phyloP scores from a whole-genome alignment of 2,329 filamentous ascomycete genomes.

The Aspergillus hortae region DNA sequence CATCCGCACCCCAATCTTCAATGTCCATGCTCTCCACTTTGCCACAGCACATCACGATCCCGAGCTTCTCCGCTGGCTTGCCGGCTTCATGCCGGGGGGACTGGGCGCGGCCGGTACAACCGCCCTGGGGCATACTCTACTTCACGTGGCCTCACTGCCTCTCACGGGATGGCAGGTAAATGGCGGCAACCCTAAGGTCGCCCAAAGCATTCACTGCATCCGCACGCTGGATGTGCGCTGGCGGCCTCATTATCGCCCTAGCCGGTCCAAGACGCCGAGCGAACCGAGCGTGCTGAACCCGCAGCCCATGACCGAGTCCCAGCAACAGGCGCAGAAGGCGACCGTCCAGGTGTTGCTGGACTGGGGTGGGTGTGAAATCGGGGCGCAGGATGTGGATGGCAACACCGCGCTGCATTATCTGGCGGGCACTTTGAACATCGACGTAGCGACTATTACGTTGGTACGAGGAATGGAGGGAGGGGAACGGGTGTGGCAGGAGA shows the following conservation, averaged over 20 bases:
- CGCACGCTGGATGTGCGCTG: slow-evolving; percentile 3
- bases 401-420: slow-evolving; percentile 6
- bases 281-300: too few species aligned
- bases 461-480: not conserved
- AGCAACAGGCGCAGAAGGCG: not conserved
- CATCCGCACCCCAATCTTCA: slow-evolving; percentile 8
- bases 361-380: not conserved
- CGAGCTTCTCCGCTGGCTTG: slow-evolving; percentile 7
- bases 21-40: slow-evolving; percentile 9
- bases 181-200: not conserved
- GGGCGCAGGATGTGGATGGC: slow-evolving; percentile 2
- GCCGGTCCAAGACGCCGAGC: too few species aligned
- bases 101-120: slow-evolving; percentile 1
- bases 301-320: not conserved
- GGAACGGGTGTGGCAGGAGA: not conserved
- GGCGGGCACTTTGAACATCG: slow-evolving; percentile 1
- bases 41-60: slow-evolving; percentile 7
- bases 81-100: not conserved
- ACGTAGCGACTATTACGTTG: slow-evolving; percentile 1
- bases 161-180: not conserved
- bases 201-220: slow-evolving; percentile 7
- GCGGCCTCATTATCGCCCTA: not conserved
- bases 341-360: slow-evolving; percentile 1
- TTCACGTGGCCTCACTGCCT: slow-evolving; percentile 10
- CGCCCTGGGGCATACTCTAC: slow-evolving; percentile 8